These are phyloP conservation scores for Geotrichum phurueaensis DNA, from an alignment of 1,139 yeast genomes.

Conservation along the genomic window DNA sequence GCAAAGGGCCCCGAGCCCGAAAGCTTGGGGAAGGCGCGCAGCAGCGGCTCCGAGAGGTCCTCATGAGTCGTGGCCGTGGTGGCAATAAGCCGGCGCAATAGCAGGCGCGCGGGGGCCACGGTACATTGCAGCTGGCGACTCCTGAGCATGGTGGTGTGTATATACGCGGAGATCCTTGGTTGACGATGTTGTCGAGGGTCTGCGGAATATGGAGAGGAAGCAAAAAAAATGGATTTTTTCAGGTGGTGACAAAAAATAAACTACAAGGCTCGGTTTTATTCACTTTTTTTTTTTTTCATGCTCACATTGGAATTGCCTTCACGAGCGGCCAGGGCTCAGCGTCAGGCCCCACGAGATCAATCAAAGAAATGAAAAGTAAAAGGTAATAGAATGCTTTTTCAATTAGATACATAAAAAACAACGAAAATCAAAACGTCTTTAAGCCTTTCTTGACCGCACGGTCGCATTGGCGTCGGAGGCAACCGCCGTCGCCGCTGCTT, in stretches of 20 bases:
- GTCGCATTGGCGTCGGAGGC: background rate
- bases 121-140: background rate
- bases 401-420: background rate
- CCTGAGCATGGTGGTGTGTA: background rate
- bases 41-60: background rate
- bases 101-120: background rate
- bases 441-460: conserved; percentile 9
- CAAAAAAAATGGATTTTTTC: too few species aligned
- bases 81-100: background rate
- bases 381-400: background rate
- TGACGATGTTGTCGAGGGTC: background rate
- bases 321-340: too few species aligned
- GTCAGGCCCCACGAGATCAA: too few species aligned
- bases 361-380: background rate
- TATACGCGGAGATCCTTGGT: background rate
- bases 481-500: background rate
- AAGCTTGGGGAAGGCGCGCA: conserved; percentile 1
- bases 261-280: too few species aligned
- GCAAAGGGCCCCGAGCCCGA: conserved; percentile 15
- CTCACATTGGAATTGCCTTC: background rate
- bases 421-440: background rate
- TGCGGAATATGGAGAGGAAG: background rate
- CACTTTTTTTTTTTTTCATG: too few species aligned
- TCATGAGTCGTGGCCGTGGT: background rate
- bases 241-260: background rate